Evolutionary conservation across 2,329 filamentous ascomycete genomes (phyloP).

Genomic region (Fragosphaeria purpurea): DNA sequence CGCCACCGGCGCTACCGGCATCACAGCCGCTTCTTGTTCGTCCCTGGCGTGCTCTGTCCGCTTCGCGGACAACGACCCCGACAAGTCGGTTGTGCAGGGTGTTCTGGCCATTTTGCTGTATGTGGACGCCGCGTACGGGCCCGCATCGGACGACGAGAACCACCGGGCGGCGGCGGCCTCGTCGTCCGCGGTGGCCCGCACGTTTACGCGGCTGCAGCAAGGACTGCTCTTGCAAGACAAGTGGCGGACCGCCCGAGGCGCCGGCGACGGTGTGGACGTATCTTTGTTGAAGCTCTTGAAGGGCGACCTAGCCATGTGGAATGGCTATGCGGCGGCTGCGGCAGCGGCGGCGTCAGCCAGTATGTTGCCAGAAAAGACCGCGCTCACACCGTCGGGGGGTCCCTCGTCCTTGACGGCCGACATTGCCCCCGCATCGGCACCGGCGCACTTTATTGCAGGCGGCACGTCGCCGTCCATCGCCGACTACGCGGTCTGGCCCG

Average conservation of each 20-base stretch:
- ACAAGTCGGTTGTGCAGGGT: slow-evolving; percentile 37
- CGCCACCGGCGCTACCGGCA: slow-evolving; percentile 11
- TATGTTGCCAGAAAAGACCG: no score
- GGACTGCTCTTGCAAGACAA: slow-evolving; percentile 27
- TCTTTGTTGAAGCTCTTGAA: slow-evolving; percentile 16
- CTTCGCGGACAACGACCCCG: slow-evolving; percentile 45
- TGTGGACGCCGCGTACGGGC: slow-evolving; percentile 43
- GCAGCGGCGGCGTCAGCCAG: slow-evolving; percentile 7
- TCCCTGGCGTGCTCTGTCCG: slow-evolving; percentile 25
- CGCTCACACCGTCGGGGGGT: no score
- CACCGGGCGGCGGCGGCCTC: not conserved
- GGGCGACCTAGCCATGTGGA: slow-evolving; percentile 30
- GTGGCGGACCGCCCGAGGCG: slow-evolving; percentile 19
- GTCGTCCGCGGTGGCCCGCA: slow-evolving; percentile 22
- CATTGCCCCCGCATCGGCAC: no score
- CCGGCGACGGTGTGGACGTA: not conserved
- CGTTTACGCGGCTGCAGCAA: slow-evolving; percentile 32
- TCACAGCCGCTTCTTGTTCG: not conserved
- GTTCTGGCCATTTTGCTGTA: slow-evolving; percentile 48
- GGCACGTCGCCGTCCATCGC: slow-evolving; percentile 28
- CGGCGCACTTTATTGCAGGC: slow-evolving; percentile 33
- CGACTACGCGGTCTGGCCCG: slow-evolving; percentile 49
- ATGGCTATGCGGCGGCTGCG: slow-evolving; percentile 21
- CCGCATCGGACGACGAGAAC: slow-evolving; percentile 15
- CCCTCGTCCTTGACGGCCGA: no score